A percentile compares a stretch with the other conserved stretches of the same genome.
Evolutionary conservation across 1,284 basidiomycete species (phyloP).

Genomic region (Exsudoporus floridanus): DNA sequence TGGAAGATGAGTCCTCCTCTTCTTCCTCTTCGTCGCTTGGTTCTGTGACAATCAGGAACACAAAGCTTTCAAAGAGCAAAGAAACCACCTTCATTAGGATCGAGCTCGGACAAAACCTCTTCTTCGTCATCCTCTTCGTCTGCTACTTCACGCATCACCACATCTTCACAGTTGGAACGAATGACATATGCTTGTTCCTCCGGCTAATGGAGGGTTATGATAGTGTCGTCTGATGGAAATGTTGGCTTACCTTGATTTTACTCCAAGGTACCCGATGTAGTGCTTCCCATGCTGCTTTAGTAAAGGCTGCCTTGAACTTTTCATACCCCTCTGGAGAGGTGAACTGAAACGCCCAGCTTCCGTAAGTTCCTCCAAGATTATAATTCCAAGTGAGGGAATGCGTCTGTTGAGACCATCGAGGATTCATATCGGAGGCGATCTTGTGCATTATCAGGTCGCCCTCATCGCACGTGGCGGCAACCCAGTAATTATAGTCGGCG

Average conservation of each 20-base stretch:
- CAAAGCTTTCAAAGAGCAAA: conserved; percentile 2
- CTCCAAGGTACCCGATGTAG: conserved; percentile 75
- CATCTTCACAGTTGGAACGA: conserved; percentile 73
- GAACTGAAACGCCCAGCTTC: conserved; percentile 87
- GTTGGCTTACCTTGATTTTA: conserved; percentile 72
- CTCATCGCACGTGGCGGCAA: conserved; percentile 55
- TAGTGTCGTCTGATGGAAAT: not conserved
- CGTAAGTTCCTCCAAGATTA: conserved; percentile 58
- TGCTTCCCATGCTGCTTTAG: conserved; percentile 79
- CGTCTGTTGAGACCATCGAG: conserved; percentile 62
- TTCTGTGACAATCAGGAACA: conserved; percentile 32
- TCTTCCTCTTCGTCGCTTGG: conserved; percentile 58
- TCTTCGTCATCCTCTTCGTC: conserved; percentile 78
- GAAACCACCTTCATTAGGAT: conserved; percentile 51
- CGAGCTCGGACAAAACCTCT: conserved; percentile 64
- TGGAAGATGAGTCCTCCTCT: conserved; percentile 44
- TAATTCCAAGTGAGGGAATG: conserved; percentile 86
- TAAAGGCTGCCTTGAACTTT: conserved; percentile 68
- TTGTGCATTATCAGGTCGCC: conserved; percentile 59
- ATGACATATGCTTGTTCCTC: conserved; percentile 82
- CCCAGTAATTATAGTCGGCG: conserved; percentile 58
- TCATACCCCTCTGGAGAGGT: conserved; percentile 55
- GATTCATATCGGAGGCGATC: conserved; percentile 73
- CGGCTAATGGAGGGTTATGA: conserved; percentile 35
- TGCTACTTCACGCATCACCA: conserved; percentile 79